Evolutionary conservation across 2,329 filamentous ascomycete genomes (phyloP), one percentile per base, ranked within the genome.

Genomic region (Trichoderma hamatum): DNA sequence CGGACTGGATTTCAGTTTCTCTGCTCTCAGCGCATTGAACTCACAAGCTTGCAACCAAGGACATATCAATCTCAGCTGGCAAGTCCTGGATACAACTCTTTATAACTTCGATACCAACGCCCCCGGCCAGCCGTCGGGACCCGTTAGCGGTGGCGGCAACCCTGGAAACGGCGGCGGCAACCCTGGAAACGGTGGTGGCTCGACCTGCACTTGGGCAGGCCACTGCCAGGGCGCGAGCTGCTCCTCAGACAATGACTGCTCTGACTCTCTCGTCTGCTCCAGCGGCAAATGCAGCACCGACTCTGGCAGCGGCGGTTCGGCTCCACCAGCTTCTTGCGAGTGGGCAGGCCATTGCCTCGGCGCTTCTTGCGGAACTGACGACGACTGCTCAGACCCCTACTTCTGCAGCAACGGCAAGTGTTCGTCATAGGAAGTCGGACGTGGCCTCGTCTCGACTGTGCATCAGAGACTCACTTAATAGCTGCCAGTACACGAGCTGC

Each of bases 1-100:
- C 10, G 71, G 71, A 9, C 55, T 72, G 6, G 71, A 72, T 49
- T 72, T 72, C 59, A 70, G 68, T 28, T 72, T 68, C 46, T 56
- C 68, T 1, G 56, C 46, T 2, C 66, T 72, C 3, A 62, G 52
- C 32, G 26, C 56, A 14, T 21, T 72, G 32, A 70, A 62, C 2
- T 52, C 68, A n/a, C 26, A 61, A 16, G 71, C 70, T 4, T 72
- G 70, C 58, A 49, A 58, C 21, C 46, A 67, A 4, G 71, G 71
- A 2, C 71, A 72, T 32, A 63, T 71, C 34, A 62, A 66, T 3
- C 21, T 72, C 56, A 46, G 30, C 13, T 71, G 71, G 66, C 61
- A 71, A 28, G 70, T 72, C 63, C 51, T 71, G 26, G 55, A 71
- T 21, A 63, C 71, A 51, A 70, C 68, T 6, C 54, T 72, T 28